Base-by-base conservation (phyloP, 257 asterid species). In the Gentiana dahurica region DNA sequence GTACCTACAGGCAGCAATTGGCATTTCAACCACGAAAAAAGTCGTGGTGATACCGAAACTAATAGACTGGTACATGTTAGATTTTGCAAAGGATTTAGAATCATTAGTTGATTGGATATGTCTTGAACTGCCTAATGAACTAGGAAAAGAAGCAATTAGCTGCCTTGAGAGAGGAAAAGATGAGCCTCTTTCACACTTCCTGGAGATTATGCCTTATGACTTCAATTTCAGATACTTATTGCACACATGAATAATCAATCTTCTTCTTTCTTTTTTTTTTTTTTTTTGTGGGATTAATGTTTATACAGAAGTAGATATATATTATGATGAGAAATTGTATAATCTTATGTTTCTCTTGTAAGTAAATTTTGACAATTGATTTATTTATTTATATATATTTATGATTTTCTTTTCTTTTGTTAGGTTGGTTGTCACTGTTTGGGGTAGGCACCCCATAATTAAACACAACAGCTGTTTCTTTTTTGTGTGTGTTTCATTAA, bases 31-130 rank as follows among this genome's bases (percentile, higher is more conserved):
- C 1, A 44, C 45, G 2, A 73, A 55, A 64, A 75, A 75, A 55
- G 62, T 75, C 35, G 77, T 86, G 12, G 85, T 84, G n/a, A 72
- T 89, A 61, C 94, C 97, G n/a, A 89, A 89, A 58, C 59, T 89
- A 51, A 54, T 89, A 45, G 97, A 89, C 61, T 89, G 97, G 97
- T 89, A 89, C 72, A 77, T 89, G 50, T 71, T 86, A 1, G 97
- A 89, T 68, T 89, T 89, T 57, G 95, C 94, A 0, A 81, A 89
- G 84, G 95, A 89, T 53, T 64, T 79, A 11, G 94, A 83, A 46
- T 86, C 95, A 7, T 62, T 89, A 68, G 62, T 89, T 8, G 97
- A 89, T 61, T 89, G 97, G 97, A 76, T 89, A 55, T 84, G 94
- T 65, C 86, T 83, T 51, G 87, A 89, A 62, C 65, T 89, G 24